Evolutionary conservation across 2,329 filamentous ascomycete genomes (phyloP).

Genomic region (Ascochyta lentis): DNA sequence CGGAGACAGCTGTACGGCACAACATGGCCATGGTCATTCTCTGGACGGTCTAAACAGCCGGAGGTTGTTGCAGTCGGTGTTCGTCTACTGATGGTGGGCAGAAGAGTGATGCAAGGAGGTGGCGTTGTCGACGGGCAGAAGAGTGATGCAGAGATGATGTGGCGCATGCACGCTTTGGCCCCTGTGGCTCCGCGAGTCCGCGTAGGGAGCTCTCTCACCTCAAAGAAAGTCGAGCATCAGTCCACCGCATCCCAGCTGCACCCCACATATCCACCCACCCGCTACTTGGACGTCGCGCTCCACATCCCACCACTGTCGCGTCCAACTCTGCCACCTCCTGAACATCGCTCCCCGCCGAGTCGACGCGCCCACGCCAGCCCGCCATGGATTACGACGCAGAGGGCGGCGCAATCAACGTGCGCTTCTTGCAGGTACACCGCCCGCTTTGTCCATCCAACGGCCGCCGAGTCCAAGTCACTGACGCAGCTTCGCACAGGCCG

Average conservation of each 20-base stretch:
- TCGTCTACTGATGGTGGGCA: neutral
- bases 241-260: conserved; percentile 18
- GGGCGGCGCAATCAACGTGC: conserved; percentile 50
- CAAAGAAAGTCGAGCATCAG: conserved; percentile 29
- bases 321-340: conserved; percentile 20
- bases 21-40: too few species aligned
- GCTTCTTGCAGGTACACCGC: conserved; percentile 47
- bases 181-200: neutral
- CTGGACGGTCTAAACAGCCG: neutral
- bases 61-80: neutral
- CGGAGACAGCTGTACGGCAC: neutral
- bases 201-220: conserved; percentile 21
- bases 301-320: conserved; percentile 26
- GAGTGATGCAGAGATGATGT: conserved; percentile 4
- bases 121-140: neutral
- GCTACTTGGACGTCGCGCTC: conserved; percentile 28
- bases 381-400: conserved; percentile 61
- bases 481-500: conserved; percentile 64
- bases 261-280: conserved; percentile 19
- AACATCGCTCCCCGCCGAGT: conserved; percentile 15
- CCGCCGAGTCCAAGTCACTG: conserved; percentile 19
- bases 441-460: conserved; percentile 22
- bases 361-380: conserved; percentile 19
- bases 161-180: conserved; percentile 15
- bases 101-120: neutral